Evolutionary conservation across 192 early-diverging fungal species (phyloP).

Genomic region (Phycomyces nitens): DNA sequence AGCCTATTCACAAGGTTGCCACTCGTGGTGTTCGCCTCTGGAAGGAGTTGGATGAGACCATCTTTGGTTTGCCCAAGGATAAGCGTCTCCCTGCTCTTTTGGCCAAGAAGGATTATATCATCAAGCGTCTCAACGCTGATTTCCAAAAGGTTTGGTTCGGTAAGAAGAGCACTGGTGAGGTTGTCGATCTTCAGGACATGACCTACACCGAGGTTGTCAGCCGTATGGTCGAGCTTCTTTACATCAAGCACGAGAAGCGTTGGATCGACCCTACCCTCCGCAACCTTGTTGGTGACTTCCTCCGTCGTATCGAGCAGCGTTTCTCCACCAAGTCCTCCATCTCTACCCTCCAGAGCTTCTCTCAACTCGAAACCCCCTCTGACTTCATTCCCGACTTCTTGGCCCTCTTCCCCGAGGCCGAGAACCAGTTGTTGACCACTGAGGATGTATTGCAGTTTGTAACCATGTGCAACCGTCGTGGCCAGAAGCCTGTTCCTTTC

Average conservation of each 20-base stretch:
- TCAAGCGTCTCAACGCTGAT: slow-evolving; percentile 79
- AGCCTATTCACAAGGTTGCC: slow-evolving; percentile 90
- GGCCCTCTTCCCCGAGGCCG: slow-evolving; percentile 64
- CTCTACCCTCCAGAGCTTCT: slow-evolving; percentile 64
- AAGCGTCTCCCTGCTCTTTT: slow-evolving; percentile 69
- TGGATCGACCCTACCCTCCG: slow-evolving; percentile 79
- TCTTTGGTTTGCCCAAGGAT: slow-evolving; percentile 80
- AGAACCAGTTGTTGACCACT: slow-evolving; percentile 70
- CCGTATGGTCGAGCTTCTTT: slow-evolving; percentile 82
- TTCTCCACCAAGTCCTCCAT: slow-evolving; percentile 57
- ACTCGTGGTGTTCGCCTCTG: slow-evolving; percentile 76
- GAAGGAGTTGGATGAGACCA: slow-evolving; percentile 77
- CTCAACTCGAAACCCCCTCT: slow-evolving; percentile 58
- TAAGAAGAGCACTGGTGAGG: slow-evolving; percentile 66
- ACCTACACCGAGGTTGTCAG: slow-evolving; percentile 85
- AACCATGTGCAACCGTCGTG: slow-evolving; percentile 66
- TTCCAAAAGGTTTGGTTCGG: slow-evolving; percentile 97
- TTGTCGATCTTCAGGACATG: slow-evolving; percentile 87
- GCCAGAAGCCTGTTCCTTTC: slow-evolving; percentile 87
- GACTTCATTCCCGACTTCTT: slow-evolving; percentile 67
- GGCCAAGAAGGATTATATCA: slow-evolving; percentile 84
- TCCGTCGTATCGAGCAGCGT: slow-evolving; percentile 85
- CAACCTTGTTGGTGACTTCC: slow-evolving; percentile 73
- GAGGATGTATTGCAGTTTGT: slow-evolving; percentile 86
- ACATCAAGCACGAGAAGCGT: slow-evolving; percentile 60